Evolutionary conservation across 345 rosid genomes (phyloP), one percentile per base, ranked within the genome.

Genomic region (Eucalyptus cloeziana): DNA sequence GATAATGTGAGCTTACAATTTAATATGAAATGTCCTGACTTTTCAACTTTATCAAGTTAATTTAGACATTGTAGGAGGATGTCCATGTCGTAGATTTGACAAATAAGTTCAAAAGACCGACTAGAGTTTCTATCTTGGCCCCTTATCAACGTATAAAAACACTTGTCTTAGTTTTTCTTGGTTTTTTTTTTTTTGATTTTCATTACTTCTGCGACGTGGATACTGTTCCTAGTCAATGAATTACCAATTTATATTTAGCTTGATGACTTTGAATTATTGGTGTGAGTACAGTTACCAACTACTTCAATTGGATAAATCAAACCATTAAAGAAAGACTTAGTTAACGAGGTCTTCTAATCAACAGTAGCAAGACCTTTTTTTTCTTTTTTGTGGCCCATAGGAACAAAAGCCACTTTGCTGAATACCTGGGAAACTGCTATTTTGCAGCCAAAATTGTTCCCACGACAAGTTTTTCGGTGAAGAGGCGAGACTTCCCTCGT

Each of bases 371-470:
- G 13, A 58, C 64, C 27, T 22, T 58, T 58, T 56, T 58, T 58
- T 9, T 15, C 2, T 22, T 4, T 58, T 58, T 22, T 0, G 30
- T 58, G 30, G 64, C 64, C 64, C 52, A 58, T 58, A 10, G 0
- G 64, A 58, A 24, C 30, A 58, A 58, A 25, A 22, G 13, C 64
- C 27, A 58, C 64, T 58, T 58, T 58, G n/a, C 64, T 9, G 11
- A 58, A 9, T 58, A 10, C 13, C 3, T 9, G 64, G 64, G 64
- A 52, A 52, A 52, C 30, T 4, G 64, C 64, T 10, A 58, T 0
- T 9, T 10, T 24, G 27, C 64, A 56, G 6, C 56, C 56, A 56
- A 22, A 56, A 51, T 52, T 16, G 56, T 17, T 15, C 17, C 21
- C 21, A 51, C 8, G 8, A 58, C 64, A 58, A 9, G 3, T 1